Evolutionary conservation across 176 grass and related monocot species (phyloP).

Genomic region (Oryza punctata): DNA sequence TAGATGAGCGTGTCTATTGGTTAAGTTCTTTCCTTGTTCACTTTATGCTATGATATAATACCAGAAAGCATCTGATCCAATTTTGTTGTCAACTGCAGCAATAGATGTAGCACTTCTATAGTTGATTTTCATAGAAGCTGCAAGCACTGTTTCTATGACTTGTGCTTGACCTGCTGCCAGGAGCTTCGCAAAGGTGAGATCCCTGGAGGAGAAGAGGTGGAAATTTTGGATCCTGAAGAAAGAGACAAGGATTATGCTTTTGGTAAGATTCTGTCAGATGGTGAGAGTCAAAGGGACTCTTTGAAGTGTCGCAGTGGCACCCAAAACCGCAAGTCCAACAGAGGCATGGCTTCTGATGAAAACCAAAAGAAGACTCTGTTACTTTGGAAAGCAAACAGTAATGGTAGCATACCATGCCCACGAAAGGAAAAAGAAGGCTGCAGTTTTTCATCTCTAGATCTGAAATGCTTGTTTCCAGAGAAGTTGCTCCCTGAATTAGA

Average conservation of each 20-base stretch:
- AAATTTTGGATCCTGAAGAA: constrained; percentile 14
- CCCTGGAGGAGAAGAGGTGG: constrained; percentile 53
- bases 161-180: constrained; percentile 70
- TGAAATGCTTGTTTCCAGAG: constrained; percentile 60
- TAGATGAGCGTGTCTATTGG: constrained; percentile 71
- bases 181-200: constrained; percentile 69
- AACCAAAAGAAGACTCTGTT: constrained; percentile 3
- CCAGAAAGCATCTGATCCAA: constrained; percentile 16
- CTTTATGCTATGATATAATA: constrained; percentile 3
- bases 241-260: constrained; percentile 50
- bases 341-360: constrained; percentile 1
- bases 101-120: constrained; percentile 80
- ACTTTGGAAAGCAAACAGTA: constrained; percentile 54
- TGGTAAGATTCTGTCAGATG: constrained; percentile 17
- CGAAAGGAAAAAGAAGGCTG: constrained; percentile 66
- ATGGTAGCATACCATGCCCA: constrained; percentile 85
- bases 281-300: background rate
- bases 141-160: constrained; percentile 60
- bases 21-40: constrained; percentile 43
- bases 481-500: constrained; percentile 49
- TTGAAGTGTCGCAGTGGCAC: constrained; percentile 7
- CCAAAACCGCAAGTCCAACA: background rate
- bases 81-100: constrained; percentile 39
- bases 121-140: constrained; percentile 88
- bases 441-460: constrained; percentile 43